Base-by-base conservation (phyloP, 2,329 filamentous ascomycete species). In the Aspergillus spinulosporus region DNA sequence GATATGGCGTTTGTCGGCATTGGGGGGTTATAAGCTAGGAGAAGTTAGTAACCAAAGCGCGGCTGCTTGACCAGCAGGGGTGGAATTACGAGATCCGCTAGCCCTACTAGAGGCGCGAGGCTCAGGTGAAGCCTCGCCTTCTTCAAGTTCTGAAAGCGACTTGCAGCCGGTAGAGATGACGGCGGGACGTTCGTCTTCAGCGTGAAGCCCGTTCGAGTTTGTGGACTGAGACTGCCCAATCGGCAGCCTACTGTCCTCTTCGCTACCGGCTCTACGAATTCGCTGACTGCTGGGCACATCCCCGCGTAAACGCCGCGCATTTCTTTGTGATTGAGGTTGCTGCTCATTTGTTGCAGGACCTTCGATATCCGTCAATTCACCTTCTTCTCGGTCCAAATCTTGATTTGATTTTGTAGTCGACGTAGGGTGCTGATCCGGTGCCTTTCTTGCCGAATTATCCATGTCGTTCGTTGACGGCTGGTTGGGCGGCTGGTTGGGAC, bases 291-390 rank as follows among this genome's bases (percentile, higher is more conserved):
- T 34, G 9, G 12, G 14, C n/a, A 4, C 6, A 11, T 46, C 37
- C 15, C 32, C 12, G 39, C 44, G 37, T 50, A 26, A n/a, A 28
- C n/a, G 56, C 11, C 44, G 49, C 7, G 40, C 28, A 3, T 29
- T 37, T 34, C 37, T 5, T 15, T 15, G 21, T 28, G 46, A 39
- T 49, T 45, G 8, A 43, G 14, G 15, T 15, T 29, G 29, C 4
- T 43, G 6, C 8, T 37, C 39, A 6, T 21, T 43, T 14, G 45
- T 21, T 5, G 26, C 31, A 11, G 40, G 43, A 7, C 82, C 79
- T 63, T 88, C 85, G 14, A 80, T 83, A 64, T 93, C 90, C 60
- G 85, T 89, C 31, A 94, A 71, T 70, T 95, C 90, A 12, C 88
- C 89, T 65, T 95, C 90, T 66, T 94, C 89, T 54, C 76, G 76